Percentiles rank a stretch among this genome's conserved stretches.
phyloP scores from a whole-genome alignment of 805 yeast genomes.

The Saturnispora saitoi region DNA sequence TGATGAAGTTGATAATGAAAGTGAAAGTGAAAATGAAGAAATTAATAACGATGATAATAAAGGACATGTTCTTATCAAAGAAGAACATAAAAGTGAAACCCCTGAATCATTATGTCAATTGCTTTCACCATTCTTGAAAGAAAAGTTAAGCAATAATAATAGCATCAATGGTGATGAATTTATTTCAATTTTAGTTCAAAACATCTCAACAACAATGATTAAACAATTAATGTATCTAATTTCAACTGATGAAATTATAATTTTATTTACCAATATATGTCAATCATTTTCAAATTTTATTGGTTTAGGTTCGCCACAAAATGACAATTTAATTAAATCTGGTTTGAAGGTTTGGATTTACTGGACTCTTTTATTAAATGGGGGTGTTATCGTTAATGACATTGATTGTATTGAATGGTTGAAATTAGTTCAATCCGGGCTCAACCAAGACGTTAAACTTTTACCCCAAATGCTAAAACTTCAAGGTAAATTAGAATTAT shows the following conservation, averaged over 20 bases:
- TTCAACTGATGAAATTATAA: constrained; percentile 34
- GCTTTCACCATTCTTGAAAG: constrained; percentile 16
- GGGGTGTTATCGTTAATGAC: constrained; percentile 50
- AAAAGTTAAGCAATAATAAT: constrained; percentile 17
- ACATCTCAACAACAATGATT: constrained; percentile 32
- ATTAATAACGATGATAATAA: constrained; percentile 11
- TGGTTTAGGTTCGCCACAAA: constrained; percentile 2
- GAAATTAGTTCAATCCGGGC: constrained; percentile 47
- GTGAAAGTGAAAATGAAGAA: constrained; percentile 17
- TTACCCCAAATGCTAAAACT: constrained; percentile 66
- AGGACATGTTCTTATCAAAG: constrained; percentile 5
- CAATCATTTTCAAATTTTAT: constrained; percentile 36
- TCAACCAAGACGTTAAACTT: constrained; percentile 46
- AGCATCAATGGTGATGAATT: constrained; percentile 15
- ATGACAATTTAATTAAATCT: neutral
- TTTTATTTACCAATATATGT: constrained; percentile 39
- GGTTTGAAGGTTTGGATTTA: constrained; percentile 54
- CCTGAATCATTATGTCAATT: constrained; percentile 18
- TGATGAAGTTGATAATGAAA: constrained; percentile 12
- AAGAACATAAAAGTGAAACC: constrained; percentile 21
- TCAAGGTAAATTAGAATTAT: constrained; percentile 77
- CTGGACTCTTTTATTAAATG: constrained; percentile 66
- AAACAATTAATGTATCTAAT: constrained; percentile 48
- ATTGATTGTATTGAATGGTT: constrained; percentile 46
- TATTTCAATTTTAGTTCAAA: constrained; percentile 27